Evolutionary conservation across 192 early-diverging fungal species (phyloP).

Genomic region (Backusella australiensis): DNA sequence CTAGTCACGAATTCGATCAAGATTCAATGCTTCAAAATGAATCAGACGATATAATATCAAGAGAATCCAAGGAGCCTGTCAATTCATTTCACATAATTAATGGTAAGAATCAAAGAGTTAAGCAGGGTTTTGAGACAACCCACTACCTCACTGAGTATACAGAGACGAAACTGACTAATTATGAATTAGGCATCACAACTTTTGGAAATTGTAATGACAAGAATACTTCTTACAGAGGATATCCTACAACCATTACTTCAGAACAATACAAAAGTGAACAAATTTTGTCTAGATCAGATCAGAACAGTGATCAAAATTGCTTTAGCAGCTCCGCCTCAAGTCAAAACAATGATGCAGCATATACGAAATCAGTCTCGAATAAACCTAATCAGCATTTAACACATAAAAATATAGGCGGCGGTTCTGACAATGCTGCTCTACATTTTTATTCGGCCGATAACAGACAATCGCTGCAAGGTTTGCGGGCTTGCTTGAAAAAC

Average conservation of each 20-base stretch:
- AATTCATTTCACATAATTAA: not conserved
- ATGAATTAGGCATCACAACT: not conserved
- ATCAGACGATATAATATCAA: not conserved
- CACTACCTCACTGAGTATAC: not conserved
- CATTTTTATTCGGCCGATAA: not conserved
- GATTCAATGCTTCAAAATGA: not conserved
- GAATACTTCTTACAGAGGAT: not conserved
- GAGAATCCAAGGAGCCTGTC: not conserved
- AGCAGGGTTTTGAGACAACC: not conserved
- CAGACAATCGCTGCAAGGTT: too few relatives aligned
- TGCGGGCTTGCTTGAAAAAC: not conserved
- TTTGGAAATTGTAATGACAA: not conserved
- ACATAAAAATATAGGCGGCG: not conserved
- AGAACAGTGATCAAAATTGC: not conserved
- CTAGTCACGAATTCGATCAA: not conserved
- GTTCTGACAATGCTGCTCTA: not conserved
- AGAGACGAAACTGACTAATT: not conserved
- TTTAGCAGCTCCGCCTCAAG: not conserved
- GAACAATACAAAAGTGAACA: not conserved
- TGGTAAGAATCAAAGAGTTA: not conserved
- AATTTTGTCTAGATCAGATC: not conserved
- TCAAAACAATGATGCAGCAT: not conserved
- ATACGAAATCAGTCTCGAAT: not conserved
- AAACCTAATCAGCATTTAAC: not conserved
- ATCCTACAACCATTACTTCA: not conserved